Evolutionary conservation across 75 land plant genomes (phyloP), one percentile per base, ranked within the genome.

Genomic region (Sequoiadendron giganteum): DNA sequence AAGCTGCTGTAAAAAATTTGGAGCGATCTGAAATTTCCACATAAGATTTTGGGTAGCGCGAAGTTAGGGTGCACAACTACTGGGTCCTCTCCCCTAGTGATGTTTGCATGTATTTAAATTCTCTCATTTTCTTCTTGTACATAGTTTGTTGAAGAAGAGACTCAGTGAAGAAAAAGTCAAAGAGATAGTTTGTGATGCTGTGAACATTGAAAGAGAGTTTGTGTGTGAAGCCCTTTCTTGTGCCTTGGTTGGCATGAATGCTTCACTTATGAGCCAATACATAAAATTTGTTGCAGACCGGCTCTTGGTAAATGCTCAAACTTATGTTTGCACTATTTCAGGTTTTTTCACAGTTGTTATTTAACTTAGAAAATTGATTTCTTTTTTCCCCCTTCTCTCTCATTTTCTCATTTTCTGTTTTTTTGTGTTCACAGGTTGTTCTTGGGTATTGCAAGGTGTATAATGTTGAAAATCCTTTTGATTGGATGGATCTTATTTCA

Each of bases 401-500:
- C 16, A 15, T 47, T 56, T 30, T 91, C 25, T 58, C 6, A 19
- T 19, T 58, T 58, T 58, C 38, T n/a, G n/a, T n/a, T n/a, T n/a
- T n/a, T n/a, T 58, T 58, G 21, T 58, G 3, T 58, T 19, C 5
- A 75, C 94, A 95, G 97, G 92, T 91, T 85, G 89, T 94, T 7
- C 88, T 96, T 40, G 98, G 95, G 38, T 92, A 88, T 85, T 40
- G 42, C 80, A 95, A 90, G 89, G 85, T 80, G 39, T 95, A 94
- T 80, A 90, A 94, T 76, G 96, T 90, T 16, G 88, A 89, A 39
- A 97, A 97, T 92, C 98, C 98, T 5, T 97, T 97, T 89, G 97
- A 97, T 55, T 95, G 96, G 95, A 97, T 97, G 98, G 98, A 95
- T 90, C 93, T 97, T 32, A 97, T 97, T 61, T 97, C 98, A 13